Evolutionary conservation across 176 grass and related monocot species (phyloP).

Genomic region (Musa acuminata): DNA sequence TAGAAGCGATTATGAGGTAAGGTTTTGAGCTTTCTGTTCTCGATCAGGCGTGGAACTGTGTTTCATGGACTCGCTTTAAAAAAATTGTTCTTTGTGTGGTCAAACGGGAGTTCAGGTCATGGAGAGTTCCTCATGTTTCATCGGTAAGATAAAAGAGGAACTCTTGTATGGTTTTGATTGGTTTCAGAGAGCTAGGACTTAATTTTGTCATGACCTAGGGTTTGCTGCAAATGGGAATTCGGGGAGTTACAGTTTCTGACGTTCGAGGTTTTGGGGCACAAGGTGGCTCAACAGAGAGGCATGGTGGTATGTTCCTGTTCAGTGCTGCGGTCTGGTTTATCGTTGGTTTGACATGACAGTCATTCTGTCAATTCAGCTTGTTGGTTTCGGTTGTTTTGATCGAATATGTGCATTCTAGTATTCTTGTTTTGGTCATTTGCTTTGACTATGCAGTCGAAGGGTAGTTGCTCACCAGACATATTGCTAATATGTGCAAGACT

Average conservation of each 20-base stretch:
- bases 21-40: not conserved
- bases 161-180: not conserved
- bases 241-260: conserved; percentile 61
- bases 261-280: conserved; percentile 62
- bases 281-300: conserved; percentile 53
- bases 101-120: conserved; percentile 32
- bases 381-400: not conserved
- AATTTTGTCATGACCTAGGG: conserved; percentile 24
- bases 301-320: conserved; percentile 35
- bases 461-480: not conserved
- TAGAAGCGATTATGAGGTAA: conserved; percentile 67
- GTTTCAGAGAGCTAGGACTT: not conserved
- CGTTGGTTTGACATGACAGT: not conserved
- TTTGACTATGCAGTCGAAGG: not conserved
- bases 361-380: not conserved
- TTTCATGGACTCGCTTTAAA: not conserved
- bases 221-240: conserved; percentile 67
- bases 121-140: conserved; percentile 60
- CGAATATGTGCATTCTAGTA: not conserved
- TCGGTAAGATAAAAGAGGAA: conserved; percentile 32
- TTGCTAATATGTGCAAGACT: too few relatives aligned
- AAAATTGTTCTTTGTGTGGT: not conserved
- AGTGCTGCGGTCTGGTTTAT: not conserved
- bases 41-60: not conserved
- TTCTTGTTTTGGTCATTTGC: not conserved